These are phyloP conservation scores for Leonotis leonurus DNA, from an alignment of 257 asterid species.

Conservation along the genomic window DNA sequence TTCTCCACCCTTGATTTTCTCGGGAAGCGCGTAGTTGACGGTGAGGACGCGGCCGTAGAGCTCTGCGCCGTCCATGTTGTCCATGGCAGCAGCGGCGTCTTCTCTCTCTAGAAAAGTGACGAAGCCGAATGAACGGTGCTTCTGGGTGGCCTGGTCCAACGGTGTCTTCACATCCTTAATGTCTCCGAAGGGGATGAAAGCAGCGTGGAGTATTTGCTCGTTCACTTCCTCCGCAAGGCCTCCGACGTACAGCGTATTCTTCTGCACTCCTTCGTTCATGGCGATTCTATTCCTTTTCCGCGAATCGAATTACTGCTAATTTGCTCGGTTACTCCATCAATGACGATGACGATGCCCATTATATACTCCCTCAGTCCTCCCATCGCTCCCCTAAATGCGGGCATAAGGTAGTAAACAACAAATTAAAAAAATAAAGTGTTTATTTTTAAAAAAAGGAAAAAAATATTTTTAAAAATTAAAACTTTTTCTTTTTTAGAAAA, in stretches of 20 bases:
- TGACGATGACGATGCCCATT: background rate
- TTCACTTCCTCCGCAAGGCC: constrained; percentile 95
- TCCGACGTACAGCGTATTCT: constrained; percentile 90
- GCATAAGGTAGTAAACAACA: too few relatives aligned
- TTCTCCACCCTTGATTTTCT: constrained; percentile 88
- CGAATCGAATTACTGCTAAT: background rate
- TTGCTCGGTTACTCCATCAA: background rate
- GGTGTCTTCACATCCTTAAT: constrained; percentile 97
- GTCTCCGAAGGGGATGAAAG: constrained; percentile 91
- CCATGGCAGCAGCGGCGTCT: constrained; percentile 96
- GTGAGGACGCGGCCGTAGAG: constrained; percentile 92
- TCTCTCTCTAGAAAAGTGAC: constrained; percentile 88
- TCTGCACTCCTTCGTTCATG: constrained; percentile 92
- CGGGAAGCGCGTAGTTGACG: constrained; percentile 89
- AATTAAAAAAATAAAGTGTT: too few relatives aligned
- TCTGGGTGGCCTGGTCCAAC: constrained; percentile 84
- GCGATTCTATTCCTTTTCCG: background rate
- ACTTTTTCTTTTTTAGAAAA: too few relatives aligned
- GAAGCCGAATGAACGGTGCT: constrained; percentile 95
- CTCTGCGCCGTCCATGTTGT: constrained; percentile 95
- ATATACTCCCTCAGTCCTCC: too few relatives aligned
- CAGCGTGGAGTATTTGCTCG: constrained; percentile 79
- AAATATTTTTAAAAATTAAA: too few relatives aligned
- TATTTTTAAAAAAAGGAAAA: too few relatives aligned
- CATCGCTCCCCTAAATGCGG: too few relatives aligned